A percentile compares a stretch with the other conserved stretches of the same genome.
Evolutionary conservation across 2,329 filamentous ascomycete species (phyloP).

Genomic region (Didymella segeticola): DNA sequence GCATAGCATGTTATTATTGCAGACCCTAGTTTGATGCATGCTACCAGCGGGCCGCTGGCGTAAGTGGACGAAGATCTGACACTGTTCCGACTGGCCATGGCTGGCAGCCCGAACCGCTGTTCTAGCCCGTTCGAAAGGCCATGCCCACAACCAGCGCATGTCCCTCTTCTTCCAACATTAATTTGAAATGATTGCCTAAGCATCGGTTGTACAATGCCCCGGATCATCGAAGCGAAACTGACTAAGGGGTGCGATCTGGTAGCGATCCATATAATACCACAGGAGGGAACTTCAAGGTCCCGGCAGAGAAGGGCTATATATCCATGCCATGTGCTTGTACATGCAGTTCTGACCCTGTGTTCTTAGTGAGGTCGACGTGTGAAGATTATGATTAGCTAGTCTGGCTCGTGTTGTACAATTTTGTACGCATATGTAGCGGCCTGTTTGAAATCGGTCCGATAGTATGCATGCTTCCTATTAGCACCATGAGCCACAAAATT

Average conservation of each 20-base stretch:
- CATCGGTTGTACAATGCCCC: too few species aligned
- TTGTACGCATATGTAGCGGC: neutral
- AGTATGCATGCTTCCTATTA: neutral
- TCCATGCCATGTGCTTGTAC: too few species aligned
- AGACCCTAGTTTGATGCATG: neutral
- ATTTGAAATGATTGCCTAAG: neutral
- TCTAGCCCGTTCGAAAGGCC: neutral
- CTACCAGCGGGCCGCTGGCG: conserved; percentile 1
- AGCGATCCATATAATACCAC: neutral
- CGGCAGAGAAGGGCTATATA: neutral
- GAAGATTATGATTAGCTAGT: neutral
- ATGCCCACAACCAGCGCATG: neutral
- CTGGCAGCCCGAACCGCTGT: neutral
- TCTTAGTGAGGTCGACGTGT: neutral
- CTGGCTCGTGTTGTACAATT: neutral
- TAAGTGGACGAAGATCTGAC: neutral
- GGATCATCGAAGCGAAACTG: neutral
- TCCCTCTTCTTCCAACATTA: neutral
- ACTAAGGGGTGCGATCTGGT: neutral
- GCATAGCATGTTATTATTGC: neutral
- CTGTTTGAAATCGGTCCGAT: conserved; percentile 6
- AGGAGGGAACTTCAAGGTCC: neutral
- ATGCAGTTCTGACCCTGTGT: neutral
- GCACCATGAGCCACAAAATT: neutral
- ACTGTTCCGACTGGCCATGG: neutral